Evolutionary conservation across 148 eudicot genomes (phyloP).

Genomic region (Dysphania ambrosioides): DNA sequence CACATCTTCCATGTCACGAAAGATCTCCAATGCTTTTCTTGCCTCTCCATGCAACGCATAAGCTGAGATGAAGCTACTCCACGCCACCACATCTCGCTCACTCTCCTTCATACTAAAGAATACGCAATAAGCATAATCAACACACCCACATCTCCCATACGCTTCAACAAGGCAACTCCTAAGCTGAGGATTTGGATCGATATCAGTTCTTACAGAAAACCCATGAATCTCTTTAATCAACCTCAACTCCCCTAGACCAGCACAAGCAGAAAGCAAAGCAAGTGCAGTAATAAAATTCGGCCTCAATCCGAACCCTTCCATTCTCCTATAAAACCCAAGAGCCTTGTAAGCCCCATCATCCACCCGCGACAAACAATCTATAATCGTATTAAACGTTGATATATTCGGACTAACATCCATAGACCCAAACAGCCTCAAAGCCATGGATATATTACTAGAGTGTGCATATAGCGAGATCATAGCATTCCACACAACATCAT

Average conservation of each 20-base stretch:
- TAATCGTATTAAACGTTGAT: constrained; percentile 44
- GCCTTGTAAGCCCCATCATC: constrained; percentile 37
- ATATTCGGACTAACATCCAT: constrained; percentile 44
- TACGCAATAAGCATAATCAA: constrained; percentile 29
- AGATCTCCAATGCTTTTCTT: constrained; percentile 35
- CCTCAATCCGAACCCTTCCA: constrained; percentile 35
- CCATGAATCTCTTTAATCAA: constrained; percentile 48
- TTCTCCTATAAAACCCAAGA: constrained; percentile 37
- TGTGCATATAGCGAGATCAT: constrained; percentile 46
- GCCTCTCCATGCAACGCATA: constrained; percentile 58
- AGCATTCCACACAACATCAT: constrained; percentile 48
- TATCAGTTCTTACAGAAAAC: constrained; percentile 28
- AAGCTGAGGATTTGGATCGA: constrained; percentile 40
- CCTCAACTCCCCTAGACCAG: constrained; percentile 28
- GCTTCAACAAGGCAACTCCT: constrained; percentile 54
- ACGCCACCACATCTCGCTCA: constrained; percentile 53
- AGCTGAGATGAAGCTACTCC: constrained; percentile 65
- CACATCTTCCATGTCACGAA: constrained; percentile 41
- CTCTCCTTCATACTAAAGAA: constrained; percentile 38
- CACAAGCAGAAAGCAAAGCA: constrained; percentile 47
- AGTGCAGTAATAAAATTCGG: constrained; percentile 43
- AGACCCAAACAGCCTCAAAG: constrained; percentile 38
- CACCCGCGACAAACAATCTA: constrained; percentile 34
- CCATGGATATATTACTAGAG: constrained; percentile 27
- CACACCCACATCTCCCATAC: constrained; percentile 51